phyloP scores from a whole-genome alignment of 768 basidiomycete species.

The Sarcomyxa edulis region DNA sequence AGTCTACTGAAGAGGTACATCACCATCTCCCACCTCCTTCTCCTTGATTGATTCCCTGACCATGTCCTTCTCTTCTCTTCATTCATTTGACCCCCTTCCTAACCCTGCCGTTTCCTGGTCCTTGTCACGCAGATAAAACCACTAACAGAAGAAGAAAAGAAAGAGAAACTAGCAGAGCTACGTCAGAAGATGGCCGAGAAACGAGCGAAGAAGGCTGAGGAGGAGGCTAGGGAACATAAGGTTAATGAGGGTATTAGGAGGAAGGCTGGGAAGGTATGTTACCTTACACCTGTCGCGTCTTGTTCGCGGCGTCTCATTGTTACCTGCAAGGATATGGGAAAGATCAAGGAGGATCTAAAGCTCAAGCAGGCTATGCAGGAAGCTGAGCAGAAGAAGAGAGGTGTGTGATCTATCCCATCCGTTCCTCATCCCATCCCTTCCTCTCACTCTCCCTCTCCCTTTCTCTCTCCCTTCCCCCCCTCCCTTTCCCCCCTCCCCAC shows the following conservation, averaged over 20 bases:
- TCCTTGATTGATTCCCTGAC: slow-evolving; percentile 7
- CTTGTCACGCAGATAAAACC: slow-evolving; percentile 70
- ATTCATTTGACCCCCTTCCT: no score
- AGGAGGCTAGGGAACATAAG: slow-evolving; percentile 69
- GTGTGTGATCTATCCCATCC: slow-evolving; percentile 30
- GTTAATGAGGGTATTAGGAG: slow-evolving; percentile 76
- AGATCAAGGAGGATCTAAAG: slow-evolving; percentile 72
- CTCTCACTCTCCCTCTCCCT: background rate
- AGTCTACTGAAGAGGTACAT: slow-evolving; percentile 85
- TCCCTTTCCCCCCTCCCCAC: background rate
- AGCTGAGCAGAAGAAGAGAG: slow-evolving; percentile 73
- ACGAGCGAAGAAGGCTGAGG: slow-evolving; percentile 61
- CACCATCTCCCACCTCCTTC: no score
- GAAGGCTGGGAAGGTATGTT: slow-evolving; percentile 73
- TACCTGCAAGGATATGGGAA: slow-evolving; percentile 53
- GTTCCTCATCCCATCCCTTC: background rate
- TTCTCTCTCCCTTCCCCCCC: background rate
- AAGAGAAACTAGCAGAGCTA: slow-evolving; percentile 73
- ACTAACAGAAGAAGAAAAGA: slow-evolving; percentile 91
- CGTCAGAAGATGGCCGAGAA: slow-evolving; percentile 77
- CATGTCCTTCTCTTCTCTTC: background rate
- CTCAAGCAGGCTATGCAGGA: slow-evolving; percentile 80
- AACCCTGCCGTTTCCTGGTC: background rate
- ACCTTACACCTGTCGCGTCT: background rate
- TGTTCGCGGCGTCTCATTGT: background rate